Base-by-base conservation (phyloP, 208 protist species). In the Leishmania gerbilli region DNA sequence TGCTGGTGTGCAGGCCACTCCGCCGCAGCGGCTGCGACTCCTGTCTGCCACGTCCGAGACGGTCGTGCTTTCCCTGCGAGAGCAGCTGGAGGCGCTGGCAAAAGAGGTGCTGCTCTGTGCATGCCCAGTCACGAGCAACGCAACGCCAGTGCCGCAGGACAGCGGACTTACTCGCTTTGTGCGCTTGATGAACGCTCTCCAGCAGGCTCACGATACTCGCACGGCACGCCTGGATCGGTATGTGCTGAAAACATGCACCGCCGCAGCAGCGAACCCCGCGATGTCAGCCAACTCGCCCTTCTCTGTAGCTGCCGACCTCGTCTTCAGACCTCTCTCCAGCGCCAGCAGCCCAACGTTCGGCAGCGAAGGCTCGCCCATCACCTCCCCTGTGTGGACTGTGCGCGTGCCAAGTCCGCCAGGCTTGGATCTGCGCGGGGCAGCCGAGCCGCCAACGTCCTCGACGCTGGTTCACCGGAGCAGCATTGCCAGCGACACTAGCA, bases 361-460 rank as follows among this genome's bases (percentile, higher is more conserved):
- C 42, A 85, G 82, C 72, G 77, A 79, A 9, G 60, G 21, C 6
- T 85, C 82, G 34, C 72, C 82, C 0, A 27, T 69, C 45, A 65
- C 21, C 19, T 86, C 78, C 5, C 71, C 82, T 5, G 34, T 74
- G 37, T 86, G 82, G 82, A 82, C 64, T 55, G 3, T 81, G 78
- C 79, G 74, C 15, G 45, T 86, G 64, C 77, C 82, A 11, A 76
- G n/a, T 31, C 78, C 76, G 62, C 64, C 64, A 11, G 42, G 45
- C 45, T 42, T 31, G 27, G 58, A 49, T 17, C 47, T 79, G 42
- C 76, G 64, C 74, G 56, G 15, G 34, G 55, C 31, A 13, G 40
- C 56, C 40, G 64, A 45, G 62, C 31, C 58, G 21, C 31, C 34
- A 24, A 31, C 21, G 45, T 37, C 76, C 13, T 53, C 60, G 15